Evolutionary conservation across 2,329 filamentous ascomycete genomes (phyloP).

Genomic region (Botrytis byssoidea): DNA sequence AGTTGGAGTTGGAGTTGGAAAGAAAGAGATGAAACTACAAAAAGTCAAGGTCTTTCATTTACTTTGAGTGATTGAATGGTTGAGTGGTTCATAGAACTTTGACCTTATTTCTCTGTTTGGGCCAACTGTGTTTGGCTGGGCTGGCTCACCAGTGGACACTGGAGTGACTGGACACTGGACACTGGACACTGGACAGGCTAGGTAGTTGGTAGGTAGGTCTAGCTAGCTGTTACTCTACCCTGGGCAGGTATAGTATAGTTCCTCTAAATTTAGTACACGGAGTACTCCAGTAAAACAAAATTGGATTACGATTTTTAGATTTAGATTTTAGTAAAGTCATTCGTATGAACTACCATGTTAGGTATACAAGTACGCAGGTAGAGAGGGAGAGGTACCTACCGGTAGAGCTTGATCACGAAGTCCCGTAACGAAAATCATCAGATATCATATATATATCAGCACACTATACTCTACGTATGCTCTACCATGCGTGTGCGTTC

Average conservation of each 20-base stretch:
- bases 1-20: too few relatives aligned
- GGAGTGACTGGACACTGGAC: not conserved
- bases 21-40: conserved; percentile 8
- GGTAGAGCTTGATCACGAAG: not conserved
- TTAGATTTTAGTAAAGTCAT: not conserved
- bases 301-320: not conserved
- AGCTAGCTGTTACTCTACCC: not conserved
- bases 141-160: not conserved
- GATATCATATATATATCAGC: not conserved
- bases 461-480: too few relatives aligned
- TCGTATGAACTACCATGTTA: not conserved
- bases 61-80: not conserved
- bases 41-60: not conserved
- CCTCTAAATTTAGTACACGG: conserved; percentile 16
- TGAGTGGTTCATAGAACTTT: conserved; percentile 7
- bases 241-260: not conserved
- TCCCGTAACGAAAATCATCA: not conserved
- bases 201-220: not conserved
- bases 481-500: not conserved
- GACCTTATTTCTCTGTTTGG: conserved; percentile 4
- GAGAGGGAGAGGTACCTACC: not conserved
- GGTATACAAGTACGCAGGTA: not conserved
- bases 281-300: conserved; percentile 1
- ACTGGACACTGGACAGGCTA: not conserved
- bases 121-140: not conserved